Conservation (phyloP, 192 early-diverging fungal genomes). For the Backusella mclennaniae region DNA sequence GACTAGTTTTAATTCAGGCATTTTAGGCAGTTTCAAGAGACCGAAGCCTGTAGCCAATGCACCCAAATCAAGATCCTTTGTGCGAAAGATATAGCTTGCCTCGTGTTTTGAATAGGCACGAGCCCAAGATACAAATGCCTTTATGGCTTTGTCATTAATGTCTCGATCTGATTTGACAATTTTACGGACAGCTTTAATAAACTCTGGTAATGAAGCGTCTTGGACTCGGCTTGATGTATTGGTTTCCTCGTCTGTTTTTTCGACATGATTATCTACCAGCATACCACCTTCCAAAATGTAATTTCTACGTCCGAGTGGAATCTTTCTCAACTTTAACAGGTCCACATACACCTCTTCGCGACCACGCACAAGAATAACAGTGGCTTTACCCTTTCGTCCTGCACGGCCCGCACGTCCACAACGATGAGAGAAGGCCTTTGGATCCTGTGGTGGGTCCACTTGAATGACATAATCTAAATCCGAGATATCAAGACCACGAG, state of each 20-base stretch:
- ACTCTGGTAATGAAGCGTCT: constrained; percentile 45
- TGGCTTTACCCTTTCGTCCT: constrained; percentile 81
- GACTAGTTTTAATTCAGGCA: constrained; percentile 81
- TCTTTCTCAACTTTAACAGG: constrained; percentile 84
- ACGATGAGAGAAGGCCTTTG: constrained; percentile 92
- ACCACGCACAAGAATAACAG: constrained; percentile 79
- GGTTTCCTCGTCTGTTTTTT: constrained; percentile 35
- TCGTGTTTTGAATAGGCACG: constrained; percentile 95
- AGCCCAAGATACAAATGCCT: constrained; percentile 89
- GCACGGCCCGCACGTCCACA: constrained; percentile 92
- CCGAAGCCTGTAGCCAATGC: constrained; percentile 79
- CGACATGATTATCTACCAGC: constrained; percentile 33
- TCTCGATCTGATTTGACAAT: constrained; percentile 73
- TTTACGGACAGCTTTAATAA: constrained; percentile 55
- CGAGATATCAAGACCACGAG: constrained; percentile 93
- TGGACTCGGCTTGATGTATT: constrained; percentile 19
- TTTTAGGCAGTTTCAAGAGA: constrained; percentile 81
- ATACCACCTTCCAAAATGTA: constrained; percentile 51
- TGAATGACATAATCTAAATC: constrained; percentile 95
- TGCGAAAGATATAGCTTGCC: constrained; percentile 86
- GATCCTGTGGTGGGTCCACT: constrained; percentile 94
- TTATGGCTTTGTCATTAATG: constrained; percentile 71
- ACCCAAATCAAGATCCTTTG: constrained; percentile 80
- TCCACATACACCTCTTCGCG: constrained; percentile 89
- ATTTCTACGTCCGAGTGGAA: constrained; percentile 60